Conservation (phyloP, 1,139 yeast genomes). For the Kodamaea sp. region DNA sequence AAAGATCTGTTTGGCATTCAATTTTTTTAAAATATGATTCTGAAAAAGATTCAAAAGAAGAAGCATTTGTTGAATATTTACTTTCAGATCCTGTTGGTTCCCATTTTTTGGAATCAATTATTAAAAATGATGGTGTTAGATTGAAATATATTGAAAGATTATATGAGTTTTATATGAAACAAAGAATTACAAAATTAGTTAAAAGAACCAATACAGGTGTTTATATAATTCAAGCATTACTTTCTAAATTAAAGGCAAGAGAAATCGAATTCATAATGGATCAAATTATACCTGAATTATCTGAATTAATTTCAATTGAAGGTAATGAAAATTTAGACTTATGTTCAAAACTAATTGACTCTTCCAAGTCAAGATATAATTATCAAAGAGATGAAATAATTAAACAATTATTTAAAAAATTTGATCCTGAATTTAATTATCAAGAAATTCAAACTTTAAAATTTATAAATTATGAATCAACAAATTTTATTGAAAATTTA, state of each 20-base stretch:
- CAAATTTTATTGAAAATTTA: conserved; percentile 60
- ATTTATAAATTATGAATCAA: conserved; percentile 22
- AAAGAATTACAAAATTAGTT: conserved; percentile 66
- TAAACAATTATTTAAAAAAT: conserved; percentile 54
- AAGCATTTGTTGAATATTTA: conserved; percentile 77
- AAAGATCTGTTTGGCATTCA: conserved; percentile 62
- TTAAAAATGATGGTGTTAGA: conserved; percentile 61
- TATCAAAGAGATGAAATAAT: conserved; percentile 67
- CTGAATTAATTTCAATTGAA: conserved; percentile 50
- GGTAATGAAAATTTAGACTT: conserved; percentile 62
- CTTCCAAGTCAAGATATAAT: conserved; percentile 55
- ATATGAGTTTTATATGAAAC: conserved; percentile 68
- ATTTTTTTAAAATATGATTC: conserved; percentile 43
- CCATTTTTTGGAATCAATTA: conserved; percentile 74
- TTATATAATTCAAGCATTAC: conserved; percentile 69
- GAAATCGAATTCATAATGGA: conserved; percentile 65
- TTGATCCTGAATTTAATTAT: conserved; percentile 46
- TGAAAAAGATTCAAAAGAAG: conserved; percentile 61
- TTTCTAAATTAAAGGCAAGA: conserved; percentile 56
- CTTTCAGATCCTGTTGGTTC: conserved; percentile 88
- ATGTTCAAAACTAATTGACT: conserved; percentile 65
- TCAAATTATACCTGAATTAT: conserved; percentile 63
- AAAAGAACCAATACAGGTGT: conserved; percentile 79
- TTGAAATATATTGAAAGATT: conserved; percentile 66
- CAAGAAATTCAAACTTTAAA: conserved; percentile 30